Evolutionary conservation across 371 early-diverging fungal genomes (phyloP).

Genomic region (Mucor piriformis): DNA sequence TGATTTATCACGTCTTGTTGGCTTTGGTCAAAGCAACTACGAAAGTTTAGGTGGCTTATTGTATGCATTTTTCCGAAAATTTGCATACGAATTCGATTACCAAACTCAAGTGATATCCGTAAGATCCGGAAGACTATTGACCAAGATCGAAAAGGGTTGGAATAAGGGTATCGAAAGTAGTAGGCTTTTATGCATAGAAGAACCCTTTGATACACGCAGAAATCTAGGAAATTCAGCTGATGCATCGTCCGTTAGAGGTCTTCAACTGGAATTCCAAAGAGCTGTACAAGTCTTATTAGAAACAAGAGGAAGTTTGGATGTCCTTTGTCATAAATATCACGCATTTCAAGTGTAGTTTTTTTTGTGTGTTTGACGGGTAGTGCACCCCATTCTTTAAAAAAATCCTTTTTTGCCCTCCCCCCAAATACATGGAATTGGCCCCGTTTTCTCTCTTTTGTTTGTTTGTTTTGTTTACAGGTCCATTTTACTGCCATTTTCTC

Average conservation of each 20-base stretch:
- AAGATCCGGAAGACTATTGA: slow-evolving; percentile 73
- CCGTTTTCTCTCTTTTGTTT: too few relatives aligned
- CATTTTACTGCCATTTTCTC: too few relatives aligned
- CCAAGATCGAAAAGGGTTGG: slow-evolving; percentile 87
- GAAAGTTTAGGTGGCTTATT: slow-evolving; percentile 82
- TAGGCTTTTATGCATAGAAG: slow-evolving; percentile 84
- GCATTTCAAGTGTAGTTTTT: background rate
- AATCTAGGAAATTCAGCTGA: slow-evolving; percentile 93
- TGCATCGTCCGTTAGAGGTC: slow-evolving; percentile 70
- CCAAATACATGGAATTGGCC: too few relatives aligned
- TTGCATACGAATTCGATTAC: slow-evolving; percentile 84
- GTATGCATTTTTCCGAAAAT: slow-evolving; percentile 83
- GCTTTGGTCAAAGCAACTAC: slow-evolving; percentile 69
- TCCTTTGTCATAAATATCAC: slow-evolving; percentile 3
- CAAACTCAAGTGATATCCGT: slow-evolving; percentile 77
- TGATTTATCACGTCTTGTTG: slow-evolving; percentile 61
- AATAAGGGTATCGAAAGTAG: slow-evolving; percentile 34
- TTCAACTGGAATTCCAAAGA: slow-evolving; percentile 77
- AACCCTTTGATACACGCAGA: slow-evolving; percentile 82
- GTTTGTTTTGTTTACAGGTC: too few relatives aligned
- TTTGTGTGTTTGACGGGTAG: too few relatives aligned
- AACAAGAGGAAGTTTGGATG: slow-evolving; percentile 8
- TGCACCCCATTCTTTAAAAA: too few relatives aligned
- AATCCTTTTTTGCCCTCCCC: too few relatives aligned
- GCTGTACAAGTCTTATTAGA: slow-evolving; percentile 63